phyloP scores from a whole-genome alignment of 1,284 basidiomycete species.

The Marasmius tenuissimus region DNA sequence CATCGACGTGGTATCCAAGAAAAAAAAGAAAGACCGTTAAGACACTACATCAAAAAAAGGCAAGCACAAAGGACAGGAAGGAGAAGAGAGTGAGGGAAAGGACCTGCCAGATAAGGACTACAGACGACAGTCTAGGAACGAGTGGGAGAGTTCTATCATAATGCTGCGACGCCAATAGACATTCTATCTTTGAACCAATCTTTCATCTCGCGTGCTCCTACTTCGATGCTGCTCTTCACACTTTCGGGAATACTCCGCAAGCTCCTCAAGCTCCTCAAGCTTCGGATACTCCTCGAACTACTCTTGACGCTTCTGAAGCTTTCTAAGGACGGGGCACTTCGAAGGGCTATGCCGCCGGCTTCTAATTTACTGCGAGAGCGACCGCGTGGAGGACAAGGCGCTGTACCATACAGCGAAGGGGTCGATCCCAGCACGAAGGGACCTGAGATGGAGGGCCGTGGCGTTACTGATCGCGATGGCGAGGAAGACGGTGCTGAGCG shows the following conservation, averaged over 20 bases:
- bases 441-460: constrained; percentile 37
- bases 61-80: background rate
- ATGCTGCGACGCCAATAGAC: constrained; percentile 4
- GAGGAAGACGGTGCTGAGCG: background rate
- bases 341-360: constrained; percentile 22
- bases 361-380: constrained; percentile 9
- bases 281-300: background rate
- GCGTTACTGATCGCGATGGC: background rate
- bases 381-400: constrained; percentile 9
- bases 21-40: background rate
- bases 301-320: constrained; percentile 41
- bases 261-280: constrained; percentile 39
- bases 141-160: background rate
- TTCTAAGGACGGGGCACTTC: constrained; percentile 41
- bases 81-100: background rate
- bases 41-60: too few relatives aligned
- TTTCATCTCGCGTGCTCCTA: constrained; percentile 31
- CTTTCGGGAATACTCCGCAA: constrained; percentile 32
- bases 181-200: constrained; percentile 19
- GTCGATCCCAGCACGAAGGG: constrained; percentile 37
- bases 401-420: constrained; percentile 18
- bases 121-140: background rate
- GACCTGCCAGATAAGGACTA: background rate
- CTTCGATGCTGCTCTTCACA: constrained; percentile 35
- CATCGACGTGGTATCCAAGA: background rate